Evolutionary conservation across 306 rosid species (phyloP), one percentile per base, ranked within the genome.

Genomic region (Hylodesmum podocarpum): DNA sequence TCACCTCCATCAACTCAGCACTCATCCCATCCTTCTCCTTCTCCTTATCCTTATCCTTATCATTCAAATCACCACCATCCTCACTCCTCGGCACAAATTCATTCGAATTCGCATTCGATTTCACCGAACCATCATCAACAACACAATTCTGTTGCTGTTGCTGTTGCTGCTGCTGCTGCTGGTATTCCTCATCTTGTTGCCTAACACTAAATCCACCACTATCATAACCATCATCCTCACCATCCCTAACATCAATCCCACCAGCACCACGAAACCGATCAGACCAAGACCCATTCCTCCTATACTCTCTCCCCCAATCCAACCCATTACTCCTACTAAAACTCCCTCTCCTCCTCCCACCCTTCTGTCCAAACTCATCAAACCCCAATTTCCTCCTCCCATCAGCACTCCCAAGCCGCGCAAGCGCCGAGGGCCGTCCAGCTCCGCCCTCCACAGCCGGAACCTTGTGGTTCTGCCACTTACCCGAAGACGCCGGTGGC

Each of bases 241-340:
- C 82, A 51, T 76, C 87, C 66, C 83, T 92, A 24, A 54, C 15
- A 18, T 88, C 92, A 4, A 81, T n/a, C n/a, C n/a, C 41, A 6
- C 85, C 75, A 37, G 58, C 88, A 76, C 87, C 55, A 65, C 88
- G 61, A 49, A 46, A 66, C 27, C 91, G 91, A 78, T 88, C 97
- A 19, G 88, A 66, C 84, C 90, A 94, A 0, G 96, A 90, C 31
- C 80, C 88, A 66, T 81, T 85, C 80, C 96, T 88, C 64, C 84
- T 84, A 64, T 78, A 88, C 0, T 91, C 94, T 55, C 89, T 84
- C 50, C 88, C 86, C 91, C 92, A 88, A 69, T 89, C 97, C 47
- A 89, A 84, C 22, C 88, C 87, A 81, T 86, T 78, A 34, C 70
- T 70, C 3, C 88, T 84, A 13, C 86, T 82, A n/a, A 82, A 86